Evolutionary conservation across 192 early-diverging fungal genomes (phyloP).

Genomic region (Backusella psychrophila): DNA sequence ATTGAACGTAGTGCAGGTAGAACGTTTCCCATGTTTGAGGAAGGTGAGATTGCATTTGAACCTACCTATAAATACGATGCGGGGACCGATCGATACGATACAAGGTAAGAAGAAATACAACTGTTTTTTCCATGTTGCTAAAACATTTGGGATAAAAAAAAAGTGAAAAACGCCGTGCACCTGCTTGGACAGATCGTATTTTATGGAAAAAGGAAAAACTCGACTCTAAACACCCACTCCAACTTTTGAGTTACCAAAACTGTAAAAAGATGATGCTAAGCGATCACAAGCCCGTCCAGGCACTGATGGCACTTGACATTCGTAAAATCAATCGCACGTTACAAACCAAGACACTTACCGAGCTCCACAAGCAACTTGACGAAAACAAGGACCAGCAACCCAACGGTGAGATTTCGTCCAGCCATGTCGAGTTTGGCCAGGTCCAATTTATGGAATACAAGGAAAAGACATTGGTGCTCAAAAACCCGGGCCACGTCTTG

Average conservation of each 20-base stretch:
- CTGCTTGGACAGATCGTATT: constrained; percentile 94
- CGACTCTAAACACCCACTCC: constrained; percentile 23
- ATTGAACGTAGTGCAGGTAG: constrained; percentile 60
- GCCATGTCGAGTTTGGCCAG: constrained; percentile 70
- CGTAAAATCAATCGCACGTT: constrained; percentile 57
- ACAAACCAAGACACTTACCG: constrained; percentile 53
- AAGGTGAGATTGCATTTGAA: constrained; percentile 70
- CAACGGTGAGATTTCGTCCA: constrained; percentile 66
- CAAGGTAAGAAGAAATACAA: constrained; percentile 41
- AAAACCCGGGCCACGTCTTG: constrained; percentile 76
- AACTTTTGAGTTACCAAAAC: constrained; percentile 51
- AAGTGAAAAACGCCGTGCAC: constrained; percentile 76
- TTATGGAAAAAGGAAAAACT: constrained; percentile 66
- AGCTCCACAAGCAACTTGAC: constrained; percentile 74
- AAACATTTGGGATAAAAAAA: too few species aligned
- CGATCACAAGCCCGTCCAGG: constrained; percentile 93
- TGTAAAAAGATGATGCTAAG: constrained; percentile 66
- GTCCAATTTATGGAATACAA: constrained; percentile 54
- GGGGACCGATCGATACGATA: constrained; percentile 80
- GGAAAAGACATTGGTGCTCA: constrained; percentile 51
- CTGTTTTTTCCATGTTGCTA: too few species aligned
- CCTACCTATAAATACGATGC: constrained; percentile 95
- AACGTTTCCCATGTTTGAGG: constrained; percentile 86
- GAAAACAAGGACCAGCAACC: constrained; percentile 71
- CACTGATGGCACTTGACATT: constrained; percentile 63